Evolutionary conservation across 805 yeast species (phyloP), one percentile per base, ranked within the genome.

Genomic region (Wickerhamiella allomyrinae): DNA sequence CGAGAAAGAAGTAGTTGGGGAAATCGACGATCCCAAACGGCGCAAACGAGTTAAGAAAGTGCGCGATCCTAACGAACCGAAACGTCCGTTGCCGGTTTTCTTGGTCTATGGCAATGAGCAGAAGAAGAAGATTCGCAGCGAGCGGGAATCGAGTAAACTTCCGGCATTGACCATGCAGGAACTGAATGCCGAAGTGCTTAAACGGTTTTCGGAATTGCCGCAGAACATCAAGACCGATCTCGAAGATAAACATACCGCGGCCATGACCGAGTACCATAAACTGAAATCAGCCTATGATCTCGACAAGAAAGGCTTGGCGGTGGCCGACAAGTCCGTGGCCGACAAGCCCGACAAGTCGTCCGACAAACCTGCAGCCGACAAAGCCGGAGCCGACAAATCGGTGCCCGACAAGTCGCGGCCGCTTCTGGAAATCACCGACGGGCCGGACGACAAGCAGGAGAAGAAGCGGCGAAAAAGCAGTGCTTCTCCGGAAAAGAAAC

Each of bases 31-130:
- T 11, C 40, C 39, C 43, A 29, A 41, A 14, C 27, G 15, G n/a
- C 20, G 25, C 20, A 41, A 31, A 20, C 68, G 66, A 50, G 61
- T 60, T 44, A 78, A 74, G 62, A 74, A 72, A 54, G 67, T 64
- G 54, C 68, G 63, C 52, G 97, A 89, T 62, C 96, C 96, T 41
- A 79, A 82, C 55, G 95, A 95, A 36, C 98, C 98, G 46, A 85
- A 83, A 69, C 86, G 86, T 56, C 97, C 98, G 13, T 68, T 84
- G 56, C 86, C 95, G 19, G 80, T 83, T 36, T 87, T 77, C 66
- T 82, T 89, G 60, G 71, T 77, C 34, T 89, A 76, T 62, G 76
- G 84, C 41, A 77, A 80, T 49, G 76, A 74, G 50, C 73, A 76
- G 49, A 77, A 95, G 55, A 80, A 79, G 47, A 65, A 70, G 29